Evolutionary conservation across 129 eudicot species (phyloP), one percentile per base, ranked within the genome.

Genomic region (Ambrosia artemisiifolia): DNA sequence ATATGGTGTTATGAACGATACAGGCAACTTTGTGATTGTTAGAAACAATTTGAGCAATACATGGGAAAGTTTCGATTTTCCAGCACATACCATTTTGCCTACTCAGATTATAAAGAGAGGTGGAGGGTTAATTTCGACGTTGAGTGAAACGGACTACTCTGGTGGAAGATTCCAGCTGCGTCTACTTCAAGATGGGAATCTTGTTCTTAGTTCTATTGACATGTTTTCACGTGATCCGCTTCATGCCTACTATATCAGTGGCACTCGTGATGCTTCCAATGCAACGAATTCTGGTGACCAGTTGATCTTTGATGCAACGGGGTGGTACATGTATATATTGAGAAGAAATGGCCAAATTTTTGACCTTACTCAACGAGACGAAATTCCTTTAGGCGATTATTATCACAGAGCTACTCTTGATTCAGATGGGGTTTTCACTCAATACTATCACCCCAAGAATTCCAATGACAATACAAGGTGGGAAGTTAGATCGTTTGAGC

Each of bases 361-460:
- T 24, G 66, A 69, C 67, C 87, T 85, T 42, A 64, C 72, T 6
- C 32, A 63, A 34, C 9, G 30, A 17, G 38, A 53, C 7, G 10
- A 4, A 4, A 56, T 47, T 46, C 75, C 72, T 10, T 18, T 36
- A 5, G 76, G 82, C 1, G 82, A 78, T 28, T 19, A 66, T 50
- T 91, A 91, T 64, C 76, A 79, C 33, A 77, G 97, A 70, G 89
- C 72, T 10, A 88, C 86, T 24, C 77, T 87, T 0, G 71, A 77
- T 62, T 82, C 73, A n/a, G 83, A 91, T 73, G 97, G 97, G 12
- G 84, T 87, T 63, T 78, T 91, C 32, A 70, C 65, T 8, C 85
- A 67, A 33, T 90, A 87, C 63, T 75, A 49, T 74, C 64, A 80
- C 75, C 84, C 85, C 1, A 86, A 66, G 76, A 63, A n/a, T 34